Base-by-base conservation (phyloP, 2,329 filamentous ascomycete genomes). In the Penicillium sp. region DNA sequence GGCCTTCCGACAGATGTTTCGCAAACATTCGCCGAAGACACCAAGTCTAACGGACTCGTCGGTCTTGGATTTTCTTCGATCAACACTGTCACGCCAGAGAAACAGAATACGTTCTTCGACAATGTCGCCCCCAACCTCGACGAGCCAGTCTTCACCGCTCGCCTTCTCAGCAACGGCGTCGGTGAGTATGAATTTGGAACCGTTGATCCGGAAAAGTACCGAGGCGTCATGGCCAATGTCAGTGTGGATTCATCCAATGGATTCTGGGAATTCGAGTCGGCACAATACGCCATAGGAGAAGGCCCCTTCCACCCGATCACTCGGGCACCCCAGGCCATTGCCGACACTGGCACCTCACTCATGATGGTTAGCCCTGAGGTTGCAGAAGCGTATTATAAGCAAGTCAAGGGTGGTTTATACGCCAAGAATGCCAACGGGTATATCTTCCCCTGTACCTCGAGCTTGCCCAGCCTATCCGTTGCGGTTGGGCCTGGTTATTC, bases 101-200 rank as follows among this genome's bases (percentile, higher is more conserved):
- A 78, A 59, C 85, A 88, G 61, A 86, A 85, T 72, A 90, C 87
- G 12, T 91, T 90, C 71, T 89, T 90, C 68, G 86, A 89, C 65
- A 90, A 88, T 68, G 76, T 88, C 61, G 81, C 82, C 70, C 60
- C 71, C n/a, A 71, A 76, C 18, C 81, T 91, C 25, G 79, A 82
- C 27, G 73, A 82, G 70, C 87, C 87, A 0, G 74, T 92, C 39
- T 88, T 92, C 73, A 89, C 88, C 0, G 87, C 86, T 25, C 81
- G 87, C 57, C 78, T 93, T 42, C 82, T 83, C 65, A 79, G 82
- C 60, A 77, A 80, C 55, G 77, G 78, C 16, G 75, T 78, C 3
- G 88, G 88, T 44, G 80, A 82, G 31, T 92, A 90, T 74, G 86
- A 90, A 67, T 92, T 92, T 65, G 89, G 89, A 57, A 80, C 72